Evolutionary conservation across 106 monocot species (phyloP), one percentile per base, ranked within the genome.

Genomic region (Hemerocallis citrina): DNA sequence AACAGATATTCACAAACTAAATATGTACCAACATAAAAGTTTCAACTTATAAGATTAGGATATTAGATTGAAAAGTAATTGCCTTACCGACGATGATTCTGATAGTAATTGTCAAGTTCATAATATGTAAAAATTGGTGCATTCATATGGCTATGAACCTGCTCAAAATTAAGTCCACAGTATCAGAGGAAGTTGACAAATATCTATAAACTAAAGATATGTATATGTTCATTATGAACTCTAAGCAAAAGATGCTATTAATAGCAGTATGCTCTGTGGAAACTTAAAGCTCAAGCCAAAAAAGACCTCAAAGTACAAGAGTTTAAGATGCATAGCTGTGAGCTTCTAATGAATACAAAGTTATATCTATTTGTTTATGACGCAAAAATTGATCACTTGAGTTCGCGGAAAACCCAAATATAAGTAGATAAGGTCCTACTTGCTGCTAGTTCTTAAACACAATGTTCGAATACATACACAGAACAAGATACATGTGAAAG

Each of bases 81-180:
- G n/a, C 7, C 52, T 50, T 40, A 94, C 94, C 94, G 71, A 20
- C 94, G 79, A 73, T 94, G 94, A 40, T 94, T 94, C 68, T 94
- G 94, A 75, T 94, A 94, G 45, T 77, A 94, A 70, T 89, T 94
- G 50, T 94, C 86, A 23, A 94, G 80, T 68, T 94, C 89, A 68
- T 94, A 94, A 63, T 94, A 89, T 31, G 89, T 50, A 72, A 68
- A 83, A 48, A 94, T 83, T 52, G 94, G 94, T 54, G 94, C 82
- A 61, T 81, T 94, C 94, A 89, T 94, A 41, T 70, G 72, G 40
- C 74, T 79, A 24, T 56, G 66, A 43, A 94, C 69, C 94, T 94
- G 72, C n/a, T n/a, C n/a, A n/a, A n/a, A 47, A 79, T 55, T 13
- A 59, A 73, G 8, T 42, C 23, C 11, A 24, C 22, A 45, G 10